These are phyloP conservation scores for Durotheca rogersii DNA, from an alignment of 495 filamentous ascomycete species.

Conservation along the genomic window DNA sequence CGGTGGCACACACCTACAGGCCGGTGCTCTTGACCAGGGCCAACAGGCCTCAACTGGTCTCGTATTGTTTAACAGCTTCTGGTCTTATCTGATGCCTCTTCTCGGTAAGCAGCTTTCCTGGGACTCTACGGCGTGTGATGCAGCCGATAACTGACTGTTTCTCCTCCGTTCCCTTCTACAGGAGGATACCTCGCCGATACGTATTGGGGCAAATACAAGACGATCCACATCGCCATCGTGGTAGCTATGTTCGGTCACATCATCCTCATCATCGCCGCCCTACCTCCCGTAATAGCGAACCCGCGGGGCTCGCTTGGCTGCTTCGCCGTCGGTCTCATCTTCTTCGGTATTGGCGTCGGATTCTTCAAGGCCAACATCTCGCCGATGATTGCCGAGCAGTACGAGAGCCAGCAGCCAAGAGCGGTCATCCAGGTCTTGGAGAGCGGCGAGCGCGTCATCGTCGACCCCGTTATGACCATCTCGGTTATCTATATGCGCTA, in stretches of 20 bases:
- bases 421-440: slow-evolving; percentile 45
- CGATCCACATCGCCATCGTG: slow-evolving; percentile 59
- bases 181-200: slow-evolving; percentile 72
- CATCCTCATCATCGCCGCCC: slow-evolving; percentile 61
- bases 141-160: slow-evolving; percentile 6
- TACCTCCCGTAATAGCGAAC: slow-evolving; percentile 61
- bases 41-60: slow-evolving; percentile 65
- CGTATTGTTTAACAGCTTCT: slow-evolving; percentile 72
- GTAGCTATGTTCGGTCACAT: slow-evolving; percentile 66
- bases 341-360: slow-evolving; percentile 67
- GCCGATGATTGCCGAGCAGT: slow-evolving; percentile 61
- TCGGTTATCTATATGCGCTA: slow-evolving; percentile 63
- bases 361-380: slow-evolving; percentile 66
- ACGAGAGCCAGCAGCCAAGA: slow-evolving; percentile 41
- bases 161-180: slow-evolving; percentile 20
- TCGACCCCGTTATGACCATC: slow-evolving; percentile 66
- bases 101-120: slow-evolving; percentile 37
- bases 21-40: slow-evolving; percentile 67
- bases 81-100: slow-evolving; percentile 71
- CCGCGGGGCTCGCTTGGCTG: slow-evolving; percentile 53
- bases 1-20: slow-evolving; percentile 48
- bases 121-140: not conserved
- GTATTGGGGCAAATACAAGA: slow-evolving; percentile 69
- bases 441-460: slow-evolving; percentile 64
- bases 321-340: slow-evolving; percentile 64